Conservation (phyloP, 2,329 filamentous ascomycete genomes). For the Pseudogymnoascus sp. region DNA sequence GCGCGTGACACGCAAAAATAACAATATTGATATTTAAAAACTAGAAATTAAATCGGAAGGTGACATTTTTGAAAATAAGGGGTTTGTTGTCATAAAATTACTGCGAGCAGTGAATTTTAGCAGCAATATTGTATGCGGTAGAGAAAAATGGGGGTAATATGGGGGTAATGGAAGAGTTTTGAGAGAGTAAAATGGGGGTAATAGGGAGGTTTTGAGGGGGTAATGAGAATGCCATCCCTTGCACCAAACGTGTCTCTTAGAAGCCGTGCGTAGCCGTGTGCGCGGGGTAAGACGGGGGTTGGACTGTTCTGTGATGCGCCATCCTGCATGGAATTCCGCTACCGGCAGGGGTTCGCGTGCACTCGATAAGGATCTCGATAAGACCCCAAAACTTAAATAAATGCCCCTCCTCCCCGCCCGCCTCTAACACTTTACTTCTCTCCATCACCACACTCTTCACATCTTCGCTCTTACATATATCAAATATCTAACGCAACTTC, state of each 20-base stretch:
- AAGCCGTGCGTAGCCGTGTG: slow-evolving; percentile 7
- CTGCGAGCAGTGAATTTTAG: neutral
- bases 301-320: neutral
- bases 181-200: neutral
- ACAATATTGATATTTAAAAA: neutral
- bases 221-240: neutral
- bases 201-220: neutral
- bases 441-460: neutral
- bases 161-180: neutral
- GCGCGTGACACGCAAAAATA: neutral
- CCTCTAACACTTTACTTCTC: neutral
- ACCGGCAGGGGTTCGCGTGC: slow-evolving; percentile 2
- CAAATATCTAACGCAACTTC: neutral
- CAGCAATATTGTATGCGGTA: neutral
- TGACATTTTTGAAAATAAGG: neutral
- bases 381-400: slow-evolving; percentile 4
- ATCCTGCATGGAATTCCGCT: neutral
- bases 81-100: neutral
- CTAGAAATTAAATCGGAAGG: neutral
- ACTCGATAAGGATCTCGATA: slow-evolving; percentile 1
- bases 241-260: neutral
- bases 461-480: neutral
- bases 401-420: neutral
- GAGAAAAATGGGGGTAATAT: slow-evolving; percentile 6
- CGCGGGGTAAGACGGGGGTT: neutral